Evolutionary conservation across 1,284 basidiomycete species (phyloP), one percentile per base, ranked within the genome.

Genomic region (Ustilago xerochloae): DNA sequence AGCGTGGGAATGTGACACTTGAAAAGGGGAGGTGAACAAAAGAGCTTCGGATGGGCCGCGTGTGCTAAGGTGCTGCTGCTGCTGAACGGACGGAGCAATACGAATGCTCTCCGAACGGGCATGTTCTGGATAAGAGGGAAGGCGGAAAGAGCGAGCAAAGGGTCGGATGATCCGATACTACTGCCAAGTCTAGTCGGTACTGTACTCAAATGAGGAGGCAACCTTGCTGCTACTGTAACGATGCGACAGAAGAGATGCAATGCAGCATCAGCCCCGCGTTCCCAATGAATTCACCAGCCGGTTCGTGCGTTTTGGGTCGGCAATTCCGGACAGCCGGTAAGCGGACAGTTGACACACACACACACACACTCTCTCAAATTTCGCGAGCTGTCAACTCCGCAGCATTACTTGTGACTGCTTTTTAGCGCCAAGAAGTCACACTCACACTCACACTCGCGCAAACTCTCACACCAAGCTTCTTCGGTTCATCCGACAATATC

Each of bases 261-360:
- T 20, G 20, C 39, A 41, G 38, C 22, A 24, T 43, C 20, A 24
- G 35, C 49, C 33, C 33, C 32, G 33, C 48, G 24, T 24, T 35
- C 50, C 29, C n/a, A 29, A 29, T 9, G 24, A 10, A 9, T 28
- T 32, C 29, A 22, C 15, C 46, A 18, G 46, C 33, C 33, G 33
- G 38, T 13, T 47, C 46, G 24, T 47, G 24, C 12, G 18, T 30
- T 47, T 47, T 15, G 5, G 24, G 32, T 66, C 63, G 63, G 63
- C 63, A 66, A 61, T 30, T 66, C 58, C 57, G 63, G 53, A 47
- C 41, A 38, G 24, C 58, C 47, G 48, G 43, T 52, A 30, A 61
- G 49, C 52, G 54, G 57, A n/a, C n/a, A n/a, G n/a, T n/a, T n/a
- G n/a, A n/a, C n/a, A n/a, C n/a, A n/a, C n/a, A n/a, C n/a, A n/a